Base-by-base conservation (phyloP, 2,329 filamentous ascomycete species). In the Parafenestella ontariensis region DNA sequence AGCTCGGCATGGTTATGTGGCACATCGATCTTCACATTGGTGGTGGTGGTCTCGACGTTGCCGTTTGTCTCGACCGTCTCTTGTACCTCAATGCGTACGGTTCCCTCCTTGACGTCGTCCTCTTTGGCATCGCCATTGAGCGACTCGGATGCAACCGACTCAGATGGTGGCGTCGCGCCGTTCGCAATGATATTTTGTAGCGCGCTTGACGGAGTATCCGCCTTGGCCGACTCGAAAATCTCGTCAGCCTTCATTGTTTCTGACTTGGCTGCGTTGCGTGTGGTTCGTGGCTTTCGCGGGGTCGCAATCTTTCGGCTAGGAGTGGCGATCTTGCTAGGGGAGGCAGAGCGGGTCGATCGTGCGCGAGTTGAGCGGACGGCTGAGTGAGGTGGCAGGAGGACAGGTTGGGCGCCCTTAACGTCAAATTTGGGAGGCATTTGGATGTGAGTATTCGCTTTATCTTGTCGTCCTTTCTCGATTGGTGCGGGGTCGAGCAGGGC, bases 401-500 rank as follows among this genome's bases (percentile, higher is more conserved):
- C 65, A 5, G 63, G 61, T 3, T 58, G 50, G 10, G 61, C 75
- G 39, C 78, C 77, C 18, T 83, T 78, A 26, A 87, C 61, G 47
- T 90, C 87, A 70, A 90, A 96, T 64, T 87, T 89, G 20, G 95
- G 95, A 41, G 95, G 95, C 21, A 91, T 87, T 15, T 85, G 79
- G 62, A 97, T 96, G 57, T 83, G 85, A 21, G 60, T 53, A 79
- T 91, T 92, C 61, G 87, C 84, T 50, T 91, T 85, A 61, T 88
- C 89, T 61, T 86, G 86, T 23, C 85, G 81, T 48, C 82, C 83
- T 70, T 85, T 85, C 42, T 81, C 81, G 56, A 98, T 96, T 24
- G 92, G 89, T 59, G 89, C 81, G n/a, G 92, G 87, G 73, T 98
- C 94, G 45, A 99, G 84, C 17, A 99, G 84, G n/a, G 95, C 95